phyloP scores from a whole-genome alignment of 2,329 filamentous ascomycete genomes.

The Neophaeococcomyces mojaviensis region DNA sequence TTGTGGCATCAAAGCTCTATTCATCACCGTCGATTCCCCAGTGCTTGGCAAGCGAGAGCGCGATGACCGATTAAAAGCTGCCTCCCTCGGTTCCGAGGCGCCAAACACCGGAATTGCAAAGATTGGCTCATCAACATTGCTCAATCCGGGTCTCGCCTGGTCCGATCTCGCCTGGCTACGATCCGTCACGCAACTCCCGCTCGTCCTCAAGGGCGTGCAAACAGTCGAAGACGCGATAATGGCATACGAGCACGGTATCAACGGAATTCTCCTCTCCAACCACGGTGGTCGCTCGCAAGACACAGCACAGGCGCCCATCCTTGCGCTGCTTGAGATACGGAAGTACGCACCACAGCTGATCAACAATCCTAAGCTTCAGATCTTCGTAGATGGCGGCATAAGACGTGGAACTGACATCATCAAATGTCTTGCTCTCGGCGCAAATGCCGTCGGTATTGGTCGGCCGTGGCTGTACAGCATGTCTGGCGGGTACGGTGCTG shows the following conservation, averaged over 20 bases:
- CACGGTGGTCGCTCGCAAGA: slow-evolving; percentile 53
- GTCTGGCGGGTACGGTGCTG: slow-evolving; percentile 39
- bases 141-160: slow-evolving; percentile 48
- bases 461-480: slow-evolving; percentile 48
- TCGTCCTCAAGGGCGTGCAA: slow-evolving; percentile 53
- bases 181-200: slow-evolving; percentile 39
- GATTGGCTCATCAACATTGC: slow-evolving; percentile 31
- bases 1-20: slow-evolving; percentile 41
- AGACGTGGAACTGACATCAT: slow-evolving; percentile 47
- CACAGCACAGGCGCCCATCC: slow-evolving; percentile 37
- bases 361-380: slow-evolving; percentile 31
- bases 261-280: slow-evolving; percentile 51
- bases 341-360: slow-evolving; percentile 34
- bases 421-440: slow-evolving; percentile 46
- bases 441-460: slow-evolving; percentile 47
- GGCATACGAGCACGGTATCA: slow-evolving; percentile 42
- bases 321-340: slow-evolving; percentile 57
- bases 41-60: slow-evolving; percentile 50
- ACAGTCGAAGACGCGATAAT: slow-evolving; percentile 46
- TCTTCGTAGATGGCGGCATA: slow-evolving; percentile 49
- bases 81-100: slow-evolving; percentile 29
- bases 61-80: slow-evolving; percentile 46
- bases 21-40: slow-evolving; percentile 50
- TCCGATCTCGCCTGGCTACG: slow-evolving; percentile 48
- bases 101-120: slow-evolving; percentile 6